Evolutionary conservation across 495 filamentous ascomycete species (phyloP).

Genomic region (Delitschia confertaspora): DNA sequence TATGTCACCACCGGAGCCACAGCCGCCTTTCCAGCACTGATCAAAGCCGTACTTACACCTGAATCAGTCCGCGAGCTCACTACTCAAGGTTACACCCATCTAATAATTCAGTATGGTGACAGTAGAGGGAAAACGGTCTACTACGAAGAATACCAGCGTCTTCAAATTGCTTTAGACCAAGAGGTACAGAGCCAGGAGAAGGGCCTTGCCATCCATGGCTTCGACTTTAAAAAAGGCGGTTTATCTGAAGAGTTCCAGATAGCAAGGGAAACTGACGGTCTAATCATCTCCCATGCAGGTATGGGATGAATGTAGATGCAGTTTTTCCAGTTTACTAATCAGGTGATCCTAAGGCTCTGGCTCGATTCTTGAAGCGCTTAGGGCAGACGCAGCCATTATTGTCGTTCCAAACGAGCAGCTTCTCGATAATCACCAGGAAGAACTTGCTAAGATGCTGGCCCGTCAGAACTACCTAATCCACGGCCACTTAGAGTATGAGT

Average conservation of each 20-base stretch:
- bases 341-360: constrained; percentile 57
- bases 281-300: constrained; percentile 91
- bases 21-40: constrained; percentile 64
- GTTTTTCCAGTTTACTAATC: not conserved
- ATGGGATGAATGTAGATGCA: constrained; percentile 13
- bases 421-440: constrained; percentile 85
- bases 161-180: no score
- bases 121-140: constrained; percentile 44
- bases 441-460: constrained; percentile 68
- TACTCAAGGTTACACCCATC: constrained; percentile 48
- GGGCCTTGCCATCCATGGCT: constrained; percentile 48
- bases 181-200: no score
- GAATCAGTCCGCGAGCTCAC: constrained; percentile 52
- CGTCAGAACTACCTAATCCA: constrained; percentile 59
- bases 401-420: constrained; percentile 79
- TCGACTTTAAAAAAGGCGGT: constrained; percentile 55
- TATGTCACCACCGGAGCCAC: constrained; percentile 92
- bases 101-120: constrained; percentile 69
- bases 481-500: constrained; percentile 53
- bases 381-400: constrained; percentile 57
- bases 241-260: constrained; percentile 48
- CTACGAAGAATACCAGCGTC: no score
- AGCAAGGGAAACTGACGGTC: constrained; percentile 38
- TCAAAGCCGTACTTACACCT: constrained; percentile 54
- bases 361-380: constrained; percentile 73